Conservation (phyloP, 192 early-diverging fungal genomes). For the Coemansia sp. region DNA sequence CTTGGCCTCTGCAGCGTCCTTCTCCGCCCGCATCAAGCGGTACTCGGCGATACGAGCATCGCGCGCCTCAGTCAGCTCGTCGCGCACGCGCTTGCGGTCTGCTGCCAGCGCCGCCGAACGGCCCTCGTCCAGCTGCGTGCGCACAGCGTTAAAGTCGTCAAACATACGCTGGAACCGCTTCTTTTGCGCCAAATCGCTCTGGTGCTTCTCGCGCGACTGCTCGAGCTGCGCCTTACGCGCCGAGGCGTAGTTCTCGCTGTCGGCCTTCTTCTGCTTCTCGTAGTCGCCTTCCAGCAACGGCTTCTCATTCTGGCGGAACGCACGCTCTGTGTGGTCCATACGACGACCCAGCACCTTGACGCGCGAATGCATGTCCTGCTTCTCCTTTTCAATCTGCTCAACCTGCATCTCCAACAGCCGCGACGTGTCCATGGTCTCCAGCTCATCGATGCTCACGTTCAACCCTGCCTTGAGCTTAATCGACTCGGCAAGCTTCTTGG, state of each 20-base stretch:
- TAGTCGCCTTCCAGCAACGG: conserved; percentile 89
- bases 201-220: conserved; percentile 65
- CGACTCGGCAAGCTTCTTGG: conserved; percentile 79
- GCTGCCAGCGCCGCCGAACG: conserved; percentile 63
- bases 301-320: conserved; percentile 86
- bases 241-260: conserved; percentile 75
- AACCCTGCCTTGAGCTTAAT: conserved; percentile 67
- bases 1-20: conserved; percentile 46
- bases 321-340: conserved; percentile 91
- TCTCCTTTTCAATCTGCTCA: conserved; percentile 88
- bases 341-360: conserved; percentile 73
- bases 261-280: conserved; percentile 81
- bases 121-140: conserved; percentile 55
- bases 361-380: conserved; percentile 74
- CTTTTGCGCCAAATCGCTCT: conserved; percentile 75
- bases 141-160: conserved; percentile 71
- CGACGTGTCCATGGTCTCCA: conserved; percentile 79
- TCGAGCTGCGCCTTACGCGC: conserved; percentile 69
- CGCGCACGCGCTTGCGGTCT: conserved; percentile 61
- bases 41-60: conserved; percentile 53
- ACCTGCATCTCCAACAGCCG: conserved; percentile 81
- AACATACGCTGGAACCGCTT: conserved; percentile 76
- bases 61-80: conserved; percentile 54
- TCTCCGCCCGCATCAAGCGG: conserved; percentile 42
- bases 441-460: conserved; percentile 64